Conservation (phyloP, 2,329 filamentous ascomycete genomes). For the Calonectria hawksworthii region DNA sequence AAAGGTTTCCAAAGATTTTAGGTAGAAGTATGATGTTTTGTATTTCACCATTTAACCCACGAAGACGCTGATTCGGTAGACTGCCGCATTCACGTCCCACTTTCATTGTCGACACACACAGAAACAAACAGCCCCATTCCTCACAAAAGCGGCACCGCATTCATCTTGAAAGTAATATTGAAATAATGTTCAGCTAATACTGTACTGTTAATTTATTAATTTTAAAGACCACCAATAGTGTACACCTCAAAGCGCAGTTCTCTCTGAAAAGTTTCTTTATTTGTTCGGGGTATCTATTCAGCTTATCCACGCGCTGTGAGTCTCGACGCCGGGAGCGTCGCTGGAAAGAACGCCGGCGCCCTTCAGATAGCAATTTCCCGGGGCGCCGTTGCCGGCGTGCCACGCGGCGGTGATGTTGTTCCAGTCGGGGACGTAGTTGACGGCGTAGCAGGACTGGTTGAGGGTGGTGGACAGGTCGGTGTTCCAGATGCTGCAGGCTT, state of each 20-base stretch:
- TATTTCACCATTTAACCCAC: too few relatives aligned
- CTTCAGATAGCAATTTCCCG: background rate
- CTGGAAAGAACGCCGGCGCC: background rate
- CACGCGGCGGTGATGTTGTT: background rate
- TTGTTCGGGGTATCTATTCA: background rate
- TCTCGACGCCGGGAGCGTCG: background rate
- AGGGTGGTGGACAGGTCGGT: background rate
- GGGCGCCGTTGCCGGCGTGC: background rate
- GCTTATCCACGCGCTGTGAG: background rate
- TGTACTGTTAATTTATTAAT: background rate
- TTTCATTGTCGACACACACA: too few relatives aligned
- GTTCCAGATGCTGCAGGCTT: slow-evolving; percentile 4
- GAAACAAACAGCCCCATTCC: background rate
- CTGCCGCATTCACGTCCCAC: too few relatives aligned
- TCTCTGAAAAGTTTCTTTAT: background rate
- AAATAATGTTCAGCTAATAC: background rate
- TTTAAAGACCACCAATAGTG: background rate
- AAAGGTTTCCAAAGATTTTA: too few relatives aligned
- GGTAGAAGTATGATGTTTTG: too few relatives aligned
- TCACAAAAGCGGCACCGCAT: background rate
- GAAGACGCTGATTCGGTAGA: too few relatives aligned
- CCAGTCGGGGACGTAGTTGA: background rate
- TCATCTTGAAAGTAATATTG: too few relatives aligned
- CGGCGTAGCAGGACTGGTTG: background rate
- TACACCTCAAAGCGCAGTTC: background rate